Percentiles rank a stretch among this genome's conserved stretches.
Evolutionary conservation across 2,329 filamentous ascomycete genomes (phyloP).

Genomic region (Botrytis fragariae): DNA sequence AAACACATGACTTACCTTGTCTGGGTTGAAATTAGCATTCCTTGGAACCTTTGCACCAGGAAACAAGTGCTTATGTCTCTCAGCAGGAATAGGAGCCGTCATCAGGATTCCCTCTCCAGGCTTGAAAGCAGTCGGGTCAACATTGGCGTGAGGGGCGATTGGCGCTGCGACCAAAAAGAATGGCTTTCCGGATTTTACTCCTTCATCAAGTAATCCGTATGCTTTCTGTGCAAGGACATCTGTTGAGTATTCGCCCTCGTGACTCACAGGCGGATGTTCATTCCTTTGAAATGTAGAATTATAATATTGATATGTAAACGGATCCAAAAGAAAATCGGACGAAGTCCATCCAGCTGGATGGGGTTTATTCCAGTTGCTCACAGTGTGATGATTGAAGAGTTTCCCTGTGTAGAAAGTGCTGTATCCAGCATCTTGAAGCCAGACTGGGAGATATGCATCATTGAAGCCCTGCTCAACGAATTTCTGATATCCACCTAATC

Average conservation of each 20-base stretch:
- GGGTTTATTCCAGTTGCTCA: constrained; percentile 60
- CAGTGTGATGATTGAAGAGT: constrained; percentile 62
- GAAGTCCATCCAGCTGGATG: constrained; percentile 57
- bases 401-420: constrained; percentile 74
- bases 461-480: constrained; percentile 65
- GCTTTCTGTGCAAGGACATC: constrained; percentile 62
- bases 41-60: constrained; percentile 57
- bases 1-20: constrained; percentile 44
- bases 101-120: constrained; percentile 34
- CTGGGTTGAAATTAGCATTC: constrained; percentile 64
- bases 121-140: constrained; percentile 22
- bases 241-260: constrained; percentile 47
- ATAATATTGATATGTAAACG: constrained; percentile 65
- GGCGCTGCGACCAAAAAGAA: constrained; percentile 69
- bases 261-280: constrained; percentile 52
- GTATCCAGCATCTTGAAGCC: constrained; percentile 68
- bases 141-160: constrained; percentile 62
- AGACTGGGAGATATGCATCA: constrained; percentile 65
- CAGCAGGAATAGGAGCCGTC: constrained; percentile 54
- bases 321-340: constrained; percentile 61
- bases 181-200: constrained; percentile 51
- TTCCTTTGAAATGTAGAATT: constrained; percentile 65
- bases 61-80: constrained; percentile 63
- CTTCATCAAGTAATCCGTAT: constrained; percentile 60
- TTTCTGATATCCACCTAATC: constrained; percentile 58